phyloP scores from a whole-genome alignment of 192 early-diverging fungal genomes.

The Backusella circina region DNA sequence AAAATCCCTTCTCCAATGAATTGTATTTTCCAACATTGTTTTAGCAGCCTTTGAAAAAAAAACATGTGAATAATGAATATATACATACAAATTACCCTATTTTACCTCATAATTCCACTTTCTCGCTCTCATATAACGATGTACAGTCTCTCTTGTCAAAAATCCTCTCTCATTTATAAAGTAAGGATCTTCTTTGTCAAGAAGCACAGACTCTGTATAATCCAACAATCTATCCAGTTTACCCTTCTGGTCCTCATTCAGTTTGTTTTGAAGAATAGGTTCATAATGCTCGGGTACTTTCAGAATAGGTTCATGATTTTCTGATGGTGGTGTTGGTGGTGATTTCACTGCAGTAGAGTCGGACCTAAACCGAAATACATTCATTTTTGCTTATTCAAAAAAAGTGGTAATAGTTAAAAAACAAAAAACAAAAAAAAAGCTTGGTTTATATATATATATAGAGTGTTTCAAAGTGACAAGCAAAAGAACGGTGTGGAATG shows the following conservation, averaged over 20 bases:
- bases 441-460: neutral
- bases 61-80: neutral
- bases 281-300: slow-evolving; percentile 1
- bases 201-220: slow-evolving; percentile 7
- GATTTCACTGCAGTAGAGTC: neutral
- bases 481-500: neutral
- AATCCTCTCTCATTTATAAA: slow-evolving; percentile 26
- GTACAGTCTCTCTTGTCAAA: slow-evolving; percentile 14
- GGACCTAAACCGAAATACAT: neutral
- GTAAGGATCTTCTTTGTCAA: slow-evolving; percentile 19
- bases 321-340: neutral
- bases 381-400: neutral
- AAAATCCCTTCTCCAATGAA: slow-evolving; percentile 21
- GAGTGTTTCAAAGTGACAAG: neutral
- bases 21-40: slow-evolving; percentile 16
- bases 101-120: slow-evolving; percentile 27
- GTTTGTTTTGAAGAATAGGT: neutral
- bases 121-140: slow-evolving; percentile 25
- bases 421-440: neutral
- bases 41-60: slow-evolving; percentile 7
- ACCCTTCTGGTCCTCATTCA: slow-evolving; percentile 12
- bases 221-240: slow-evolving; percentile 13
- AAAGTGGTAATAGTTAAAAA: neutral
- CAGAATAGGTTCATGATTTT: slow-evolving; percentile 7
- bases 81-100: neutral